A percentile compares a stretch with the other conserved stretches of the same genome.
These are phyloP conservation scores for Suillus placidus DNA, from an alignment of 768 basidiomycete genomes.

Conservation along the genomic window DNA sequence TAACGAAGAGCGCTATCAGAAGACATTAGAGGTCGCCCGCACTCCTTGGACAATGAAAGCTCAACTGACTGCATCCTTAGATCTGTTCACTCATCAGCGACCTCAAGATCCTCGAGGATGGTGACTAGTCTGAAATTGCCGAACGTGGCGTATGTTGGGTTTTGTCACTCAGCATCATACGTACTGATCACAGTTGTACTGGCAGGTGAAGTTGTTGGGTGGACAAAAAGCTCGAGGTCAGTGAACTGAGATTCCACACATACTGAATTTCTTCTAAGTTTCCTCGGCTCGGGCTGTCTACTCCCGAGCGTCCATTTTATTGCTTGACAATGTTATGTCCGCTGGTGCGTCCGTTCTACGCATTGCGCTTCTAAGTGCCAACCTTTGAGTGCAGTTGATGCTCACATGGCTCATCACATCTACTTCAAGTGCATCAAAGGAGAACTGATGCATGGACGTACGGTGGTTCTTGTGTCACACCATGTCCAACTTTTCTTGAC, in stretches of 20 bases:
- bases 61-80: not conserved
- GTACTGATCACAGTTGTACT: not conserved
- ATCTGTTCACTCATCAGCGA: constrained; percentile 69
- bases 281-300: constrained; percentile 87
- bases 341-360: constrained; percentile 36
- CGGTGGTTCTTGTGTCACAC: constrained; percentile 90
- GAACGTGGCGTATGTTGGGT: constrained; percentile 68
- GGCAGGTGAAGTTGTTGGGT: constrained; percentile 41
- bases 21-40: constrained; percentile 66
- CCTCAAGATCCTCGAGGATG: constrained; percentile 82
- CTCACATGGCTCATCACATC: constrained; percentile 81
- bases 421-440: constrained; percentile 80
- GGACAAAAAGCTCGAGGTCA: constrained; percentile 71
- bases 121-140: constrained; percentile 85
- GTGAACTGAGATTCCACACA: not conserved
- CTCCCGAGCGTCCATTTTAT: constrained; percentile 77
- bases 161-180: not conserved
- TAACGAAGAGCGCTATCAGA: constrained; percentile 71
- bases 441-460: constrained; percentile 75
- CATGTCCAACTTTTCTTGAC: constrained; percentile 88
- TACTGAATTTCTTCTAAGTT: constrained; percentile 41
- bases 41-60: not conserved
- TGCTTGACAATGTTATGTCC: constrained; percentile 81
- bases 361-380: not conserved
- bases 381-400: constrained; percentile 61